These are phyloP conservation scores for Erysimum cheiranthoides DNA, from an alignment of 345 rosid genomes.

Conservation along the genomic window DNA sequence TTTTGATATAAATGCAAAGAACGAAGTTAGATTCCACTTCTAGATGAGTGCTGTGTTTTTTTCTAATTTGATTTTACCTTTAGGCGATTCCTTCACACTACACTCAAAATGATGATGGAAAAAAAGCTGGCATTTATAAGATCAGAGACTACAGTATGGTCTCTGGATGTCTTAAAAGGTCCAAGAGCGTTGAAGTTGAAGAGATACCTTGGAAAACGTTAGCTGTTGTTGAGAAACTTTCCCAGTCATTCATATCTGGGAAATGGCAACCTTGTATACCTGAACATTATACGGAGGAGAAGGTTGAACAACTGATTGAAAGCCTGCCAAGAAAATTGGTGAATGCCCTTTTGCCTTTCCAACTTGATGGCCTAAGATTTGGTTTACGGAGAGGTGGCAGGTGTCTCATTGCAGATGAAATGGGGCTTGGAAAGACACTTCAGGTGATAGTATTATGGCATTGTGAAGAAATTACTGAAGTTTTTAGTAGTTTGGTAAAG, in stretches of 20 bases:
- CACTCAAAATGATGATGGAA: constrained; percentile 77
- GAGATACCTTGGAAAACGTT: constrained; percentile 82
- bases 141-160: constrained; percentile 70
- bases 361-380: constrained; percentile 81
- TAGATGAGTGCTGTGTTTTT: background rate
- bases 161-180: constrained; percentile 63
- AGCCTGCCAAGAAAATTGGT: constrained; percentile 67
- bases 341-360: constrained; percentile 80
- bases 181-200: constrained; percentile 60
- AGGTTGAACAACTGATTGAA: constrained; percentile 61
- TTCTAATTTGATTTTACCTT: constrained; percentile 20
- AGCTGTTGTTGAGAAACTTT: constrained; percentile 73
- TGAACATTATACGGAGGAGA: constrained; percentile 71
- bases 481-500: constrained; percentile 13
- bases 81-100: constrained; percentile 76
- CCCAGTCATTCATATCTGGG: constrained; percentile 56
- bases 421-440: constrained; percentile 97
- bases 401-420: constrained; percentile 97
- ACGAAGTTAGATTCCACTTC: background rate
- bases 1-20: background rate
- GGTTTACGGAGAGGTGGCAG: constrained; percentile 88
- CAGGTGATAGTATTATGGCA: constrained; percentile 57
- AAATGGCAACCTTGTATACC: constrained; percentile 81
- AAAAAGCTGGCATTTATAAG: constrained; percentile 80
- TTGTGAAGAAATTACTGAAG: background rate